A percentile compares a stretch with the other conserved stretches of the same genome.
phyloP scores from a whole-genome alignment of 768 basidiomycete genomes.

The Pilatotrama ljubarskyi region DNA sequence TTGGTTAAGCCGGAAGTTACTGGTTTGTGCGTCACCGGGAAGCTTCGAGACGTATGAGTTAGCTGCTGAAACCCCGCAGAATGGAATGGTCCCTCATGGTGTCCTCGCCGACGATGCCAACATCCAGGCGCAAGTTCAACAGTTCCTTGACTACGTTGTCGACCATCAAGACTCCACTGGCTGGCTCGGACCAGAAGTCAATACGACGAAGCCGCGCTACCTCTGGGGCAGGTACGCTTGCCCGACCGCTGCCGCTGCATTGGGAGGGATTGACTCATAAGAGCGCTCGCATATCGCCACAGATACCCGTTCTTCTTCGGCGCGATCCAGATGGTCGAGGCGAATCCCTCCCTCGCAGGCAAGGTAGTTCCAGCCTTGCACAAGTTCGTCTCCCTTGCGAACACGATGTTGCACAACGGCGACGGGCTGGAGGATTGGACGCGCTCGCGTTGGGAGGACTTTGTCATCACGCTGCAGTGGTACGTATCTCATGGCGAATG shows the following conservation, averaged over 20 bases:
- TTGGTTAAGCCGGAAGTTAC: conserved; percentile 61
- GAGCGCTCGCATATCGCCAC: no score
- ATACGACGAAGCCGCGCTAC: conserved; percentile 50
- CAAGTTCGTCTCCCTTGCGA: conserved; percentile 55
- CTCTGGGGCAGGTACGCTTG: conserved; percentile 49
- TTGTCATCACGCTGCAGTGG: conserved; percentile 57
- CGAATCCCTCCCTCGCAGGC: conserved; percentile 42
- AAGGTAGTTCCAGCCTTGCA: conserved; percentile 48
- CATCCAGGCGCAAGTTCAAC: conserved; percentile 46
- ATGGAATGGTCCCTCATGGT: conserved; percentile 55
- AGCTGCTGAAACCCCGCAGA: conserved; percentile 31
- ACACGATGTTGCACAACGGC: conserved; percentile 52
- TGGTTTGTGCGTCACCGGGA: conserved; percentile 49
- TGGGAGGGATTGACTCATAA: no score
- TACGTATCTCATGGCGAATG: conserved; percentile 21
- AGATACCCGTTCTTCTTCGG: conserved; percentile 60
- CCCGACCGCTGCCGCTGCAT: no score
- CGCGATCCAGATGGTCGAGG: conserved; percentile 56
- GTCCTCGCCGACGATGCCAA: conserved; percentile 45
- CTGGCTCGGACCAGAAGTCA: conserved; percentile 57
- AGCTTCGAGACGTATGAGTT: neutral
- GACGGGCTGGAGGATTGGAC: conserved; percentile 54
- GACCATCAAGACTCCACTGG: conserved; percentile 52
- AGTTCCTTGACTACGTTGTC: conserved; percentile 51
- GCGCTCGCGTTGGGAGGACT: conserved; percentile 57